A percentile compares a stretch with the other conserved stretches of the same genome.
phyloP scores from a whole-genome alignment of 768 basidiomycete genomes.

The Naganishia friedmannii region DNA sequence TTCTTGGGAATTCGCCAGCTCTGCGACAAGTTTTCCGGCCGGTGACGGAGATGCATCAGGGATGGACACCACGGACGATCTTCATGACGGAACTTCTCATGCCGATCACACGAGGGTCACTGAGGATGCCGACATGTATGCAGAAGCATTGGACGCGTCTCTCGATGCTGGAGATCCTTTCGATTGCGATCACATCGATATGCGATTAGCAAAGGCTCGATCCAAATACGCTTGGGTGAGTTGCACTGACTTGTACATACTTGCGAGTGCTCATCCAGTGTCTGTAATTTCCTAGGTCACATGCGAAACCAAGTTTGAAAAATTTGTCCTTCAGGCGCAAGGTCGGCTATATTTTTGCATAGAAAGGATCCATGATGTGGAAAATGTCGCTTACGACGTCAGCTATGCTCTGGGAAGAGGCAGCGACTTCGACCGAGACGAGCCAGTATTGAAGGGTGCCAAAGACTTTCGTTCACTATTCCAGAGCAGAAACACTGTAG shows the following conservation, averaged over 20 bases:
- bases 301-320: not conserved
- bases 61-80: not conserved
- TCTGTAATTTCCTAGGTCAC: slow-evolving; percentile 5
- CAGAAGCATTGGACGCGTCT: not conserved
- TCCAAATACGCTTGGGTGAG: slow-evolving; percentile 15
- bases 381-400: not conserved
- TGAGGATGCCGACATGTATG: not conserved
- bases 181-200: not conserved
- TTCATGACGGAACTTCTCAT: not conserved
- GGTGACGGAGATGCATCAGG: not conserved
- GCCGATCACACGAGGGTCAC: not conserved
- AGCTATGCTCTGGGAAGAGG: not conserved
- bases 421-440: not conserved
- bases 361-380: not conserved
- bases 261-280: not conserved
- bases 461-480: not conserved
- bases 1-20: not conserved
- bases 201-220: not conserved
- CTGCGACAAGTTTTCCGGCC: not conserved
- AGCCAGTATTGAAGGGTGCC: not conserved
- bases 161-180: slow-evolving; percentile 11
- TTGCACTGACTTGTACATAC: not conserved
- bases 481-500: not conserved
- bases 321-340: not conserved
- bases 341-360: slow-evolving; percentile 1